Conservation (phyloP, 1,139 yeast species). For the Yamadazyma epiphylla region DNA sequence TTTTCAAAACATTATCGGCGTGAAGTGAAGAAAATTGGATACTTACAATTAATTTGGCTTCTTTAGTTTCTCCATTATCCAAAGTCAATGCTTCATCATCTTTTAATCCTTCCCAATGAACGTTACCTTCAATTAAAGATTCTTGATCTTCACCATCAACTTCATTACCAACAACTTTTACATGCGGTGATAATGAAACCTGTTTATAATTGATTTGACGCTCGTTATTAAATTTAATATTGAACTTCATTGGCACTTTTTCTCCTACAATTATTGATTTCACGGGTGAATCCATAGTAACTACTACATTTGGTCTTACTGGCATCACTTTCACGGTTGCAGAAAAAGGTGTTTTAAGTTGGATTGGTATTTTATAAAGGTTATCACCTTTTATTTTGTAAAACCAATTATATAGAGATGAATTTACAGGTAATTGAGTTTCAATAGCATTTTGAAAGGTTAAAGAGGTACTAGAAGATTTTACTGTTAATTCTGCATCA, state of each 20-base stretch:
- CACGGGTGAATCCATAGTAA: conserved; percentile 8
- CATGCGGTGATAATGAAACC: conserved; percentile 18
- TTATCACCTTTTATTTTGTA: conserved; percentile 5
- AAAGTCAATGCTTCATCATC: conserved; percentile 39
- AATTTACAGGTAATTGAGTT: neutral
- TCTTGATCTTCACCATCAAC: conserved; percentile 13
- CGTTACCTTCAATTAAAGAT: conserved; percentile 18
- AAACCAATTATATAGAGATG: conserved; percentile 5
- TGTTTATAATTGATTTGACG: conserved; percentile 17
- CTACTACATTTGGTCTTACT: conserved; percentile 17
- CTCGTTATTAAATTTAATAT: conserved; percentile 15
- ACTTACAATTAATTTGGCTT: conserved; percentile 16
- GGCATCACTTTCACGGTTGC: conserved; percentile 16
- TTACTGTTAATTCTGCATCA: conserved; percentile 3
- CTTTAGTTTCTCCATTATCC: conserved; percentile 7
- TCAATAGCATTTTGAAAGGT: too few relatives aligned
- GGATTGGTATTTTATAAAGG: conserved; percentile 7
- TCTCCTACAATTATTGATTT: conserved; percentile 26
- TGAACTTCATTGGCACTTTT: conserved; percentile 19
- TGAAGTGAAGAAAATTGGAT: conserved; percentile 18
- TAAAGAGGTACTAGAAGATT: neutral
- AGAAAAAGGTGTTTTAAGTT: conserved; percentile 3
- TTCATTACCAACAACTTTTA: conserved; percentile 14
- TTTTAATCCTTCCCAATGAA: conserved; percentile 35
- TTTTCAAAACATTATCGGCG: conserved; percentile 9